Percentiles rank a stretch among this genome's conserved stretches.
phyloP scores from a whole-genome alignment of 176 grass and related monocot genomes.

The Ananas comosus region DNA sequence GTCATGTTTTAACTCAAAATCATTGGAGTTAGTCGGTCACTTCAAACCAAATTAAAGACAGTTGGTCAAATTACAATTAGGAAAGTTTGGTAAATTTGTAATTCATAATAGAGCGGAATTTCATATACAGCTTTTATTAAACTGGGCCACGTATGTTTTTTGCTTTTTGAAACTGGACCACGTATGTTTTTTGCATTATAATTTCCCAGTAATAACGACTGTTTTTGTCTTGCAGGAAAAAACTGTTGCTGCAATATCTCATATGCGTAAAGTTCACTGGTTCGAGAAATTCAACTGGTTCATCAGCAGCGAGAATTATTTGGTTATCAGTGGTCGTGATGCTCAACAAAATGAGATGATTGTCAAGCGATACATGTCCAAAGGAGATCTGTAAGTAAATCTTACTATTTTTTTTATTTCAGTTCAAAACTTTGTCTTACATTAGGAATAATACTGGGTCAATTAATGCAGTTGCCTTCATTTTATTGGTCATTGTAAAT shows the following conservation, averaged over 20 bases:
- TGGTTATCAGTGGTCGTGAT: conserved; percentile 89
- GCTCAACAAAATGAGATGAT: conserved; percentile 94
- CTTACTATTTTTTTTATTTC: neutral
- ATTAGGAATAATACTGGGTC: neutral
- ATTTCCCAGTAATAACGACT: too few relatives aligned
- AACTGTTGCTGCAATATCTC: conserved; percentile 90
- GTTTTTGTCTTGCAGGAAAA: conserved; percentile 61
- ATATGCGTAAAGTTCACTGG: conserved; percentile 98
- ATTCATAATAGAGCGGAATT: too few relatives aligned
- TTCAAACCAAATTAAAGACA: too few relatives aligned
- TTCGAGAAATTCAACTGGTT: conserved; percentile 99
- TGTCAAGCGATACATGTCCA: conserved; percentile 97
- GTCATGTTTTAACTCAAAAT: neutral
- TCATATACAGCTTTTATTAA: too few relatives aligned
- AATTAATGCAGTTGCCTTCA: too few relatives aligned
- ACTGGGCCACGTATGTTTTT: too few relatives aligned
- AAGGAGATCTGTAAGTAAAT: conserved; percentile 87
- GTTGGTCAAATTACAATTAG: too few relatives aligned
- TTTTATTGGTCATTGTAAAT: too few relatives aligned
- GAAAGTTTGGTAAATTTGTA: too few relatives aligned
- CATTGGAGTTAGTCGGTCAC: too few relatives aligned
- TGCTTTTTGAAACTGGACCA: too few relatives aligned
- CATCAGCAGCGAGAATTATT: conserved; percentile 96
- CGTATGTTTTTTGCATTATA: too few relatives aligned
- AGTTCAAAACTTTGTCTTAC: neutral